phyloP scores from a whole-genome alignment of 108 stramenopile genomes.

The Skeletonema menzelii region DNA sequence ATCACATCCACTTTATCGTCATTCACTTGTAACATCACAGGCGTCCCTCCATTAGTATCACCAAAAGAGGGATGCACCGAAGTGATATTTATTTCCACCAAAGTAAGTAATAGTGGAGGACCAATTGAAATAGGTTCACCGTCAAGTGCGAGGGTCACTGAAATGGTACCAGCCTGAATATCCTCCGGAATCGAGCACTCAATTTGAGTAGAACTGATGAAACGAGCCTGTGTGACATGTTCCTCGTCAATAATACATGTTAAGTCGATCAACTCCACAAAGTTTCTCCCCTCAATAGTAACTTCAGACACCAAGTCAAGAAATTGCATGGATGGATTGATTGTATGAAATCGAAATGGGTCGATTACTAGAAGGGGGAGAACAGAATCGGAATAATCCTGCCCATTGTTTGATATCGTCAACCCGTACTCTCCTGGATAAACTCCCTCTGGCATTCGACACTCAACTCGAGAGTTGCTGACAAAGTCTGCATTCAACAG shows the following conservation, averaged over 20 bases:
- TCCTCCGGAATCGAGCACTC: constrained; percentile 21
- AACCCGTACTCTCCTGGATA: constrained; percentile 21
- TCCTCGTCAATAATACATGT: constrained; percentile 23
- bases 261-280: constrained; percentile 26
- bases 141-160: constrained; percentile 17
- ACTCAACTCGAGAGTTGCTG: constrained; percentile 12
- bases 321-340: constrained; percentile 12
- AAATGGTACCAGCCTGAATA: constrained; percentile 2
- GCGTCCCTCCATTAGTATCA: constrained; percentile 14
- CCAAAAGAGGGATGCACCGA: constrained; percentile 19
- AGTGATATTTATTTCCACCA: constrained; percentile 10
- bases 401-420: constrained; percentile 31
- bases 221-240: constrained; percentile 5
- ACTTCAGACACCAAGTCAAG: constrained; percentile 7
- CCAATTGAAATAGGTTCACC: constrained; percentile 21
- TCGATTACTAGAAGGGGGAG: constrained; percentile 21
- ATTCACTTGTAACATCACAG: constrained; percentile 2
- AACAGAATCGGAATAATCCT: constrained; percentile 22
- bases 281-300: constrained; percentile 16
- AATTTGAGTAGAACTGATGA: constrained; percentile 17
- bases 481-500: constrained; percentile 21
- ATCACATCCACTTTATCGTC: neutral
- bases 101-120: constrained; percentile 20
- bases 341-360: constrained; percentile 22
- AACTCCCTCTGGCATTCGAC: constrained; percentile 21